Conservation (phyloP, 2,329 filamentous ascomycete genomes). For the Mariannaea elegans region DNA sequence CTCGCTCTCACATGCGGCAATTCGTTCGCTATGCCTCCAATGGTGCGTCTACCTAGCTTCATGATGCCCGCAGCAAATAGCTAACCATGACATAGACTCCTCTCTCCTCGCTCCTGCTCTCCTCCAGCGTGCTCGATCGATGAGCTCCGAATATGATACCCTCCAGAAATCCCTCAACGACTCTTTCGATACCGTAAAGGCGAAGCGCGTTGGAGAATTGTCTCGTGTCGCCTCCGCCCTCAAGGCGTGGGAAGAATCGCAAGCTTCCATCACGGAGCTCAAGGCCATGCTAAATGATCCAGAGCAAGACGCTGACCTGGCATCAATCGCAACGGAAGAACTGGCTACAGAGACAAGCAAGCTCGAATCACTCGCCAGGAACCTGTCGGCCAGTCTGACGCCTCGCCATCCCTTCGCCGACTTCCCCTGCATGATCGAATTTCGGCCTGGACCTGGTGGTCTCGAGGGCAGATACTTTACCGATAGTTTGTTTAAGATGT, state of each 20-base stretch:
- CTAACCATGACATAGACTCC: conserved; percentile 25
- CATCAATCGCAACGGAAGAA: conserved; percentile 82
- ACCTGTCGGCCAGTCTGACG: conserved; percentile 80
- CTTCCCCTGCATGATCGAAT: conserved; percentile 89
- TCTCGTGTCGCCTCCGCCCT: conserved; percentile 66
- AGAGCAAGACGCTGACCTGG: conserved; percentile 73
- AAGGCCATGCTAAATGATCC: conserved; percentile 54
- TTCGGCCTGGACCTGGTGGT: conserved; percentile 90
- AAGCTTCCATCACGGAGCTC: conserved; percentile 64
- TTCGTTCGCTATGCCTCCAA: conserved; percentile 45
- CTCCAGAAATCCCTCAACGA: conserved; percentile 61
- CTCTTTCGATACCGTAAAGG: conserved; percentile 65
- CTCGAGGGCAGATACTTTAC: conserved; percentile 93
- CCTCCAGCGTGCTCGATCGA: conserved; percentile 65
- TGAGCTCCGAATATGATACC: conserved; percentile 65
- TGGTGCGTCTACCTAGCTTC: conserved; percentile 31
- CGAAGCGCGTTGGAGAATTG: conserved; percentile 70
- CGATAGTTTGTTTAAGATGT: conserved; percentile 89
- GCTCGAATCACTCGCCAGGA: conserved; percentile 70
- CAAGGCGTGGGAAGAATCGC: conserved; percentile 65
- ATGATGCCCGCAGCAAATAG: background rate
- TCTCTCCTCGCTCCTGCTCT: conserved; percentile 60
- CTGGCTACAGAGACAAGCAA: conserved; percentile 70
- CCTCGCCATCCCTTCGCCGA: conserved; percentile 90
- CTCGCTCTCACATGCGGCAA: conserved; percentile 34